These are phyloP conservation scores for Dendryphion nanum DNA, from an alignment of 2,329 filamentous ascomycete species.

Conservation along the genomic window DNA sequence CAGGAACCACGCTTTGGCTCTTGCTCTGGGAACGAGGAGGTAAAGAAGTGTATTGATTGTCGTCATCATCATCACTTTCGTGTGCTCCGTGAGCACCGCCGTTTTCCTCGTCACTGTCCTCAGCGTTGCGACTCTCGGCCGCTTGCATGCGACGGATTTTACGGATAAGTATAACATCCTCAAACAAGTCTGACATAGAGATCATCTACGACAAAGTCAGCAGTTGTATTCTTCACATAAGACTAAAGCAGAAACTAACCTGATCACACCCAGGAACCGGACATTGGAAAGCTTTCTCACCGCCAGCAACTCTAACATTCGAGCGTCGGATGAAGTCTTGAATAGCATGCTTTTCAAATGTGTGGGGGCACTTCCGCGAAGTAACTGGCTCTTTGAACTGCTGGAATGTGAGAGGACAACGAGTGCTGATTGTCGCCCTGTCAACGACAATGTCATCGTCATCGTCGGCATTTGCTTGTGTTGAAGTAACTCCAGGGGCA, in stretches of 20 bases:
- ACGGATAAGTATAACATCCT: slow-evolving; percentile 32
- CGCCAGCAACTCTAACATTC: slow-evolving; percentile 13
- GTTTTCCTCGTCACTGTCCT: slow-evolving; percentile 14
- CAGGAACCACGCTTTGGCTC: too few relatives aligned
- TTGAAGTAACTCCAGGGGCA: slow-evolving; percentile 41
- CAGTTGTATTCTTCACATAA: not conserved
- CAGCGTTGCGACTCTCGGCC: slow-evolving; percentile 20
- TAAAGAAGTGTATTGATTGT: too few relatives aligned
- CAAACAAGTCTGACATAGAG: slow-evolving; percentile 24
- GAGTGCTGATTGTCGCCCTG: slow-evolving; percentile 62
- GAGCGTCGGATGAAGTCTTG: slow-evolving; percentile 49
- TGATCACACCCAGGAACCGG: slow-evolving; percentile 64
- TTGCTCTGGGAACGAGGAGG: too few relatives aligned
- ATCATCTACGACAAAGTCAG: slow-evolving; percentile 25
- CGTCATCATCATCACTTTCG: too few relatives aligned
- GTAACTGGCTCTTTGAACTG: slow-evolving; percentile 66
- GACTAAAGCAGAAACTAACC: slow-evolving; percentile 20
- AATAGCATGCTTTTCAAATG: slow-evolving; percentile 67
- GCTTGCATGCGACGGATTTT: slow-evolving; percentile 38
- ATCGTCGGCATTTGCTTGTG: slow-evolving; percentile 49
- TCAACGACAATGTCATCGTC: slow-evolving; percentile 70
- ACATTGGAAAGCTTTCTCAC: slow-evolving; percentile 51
- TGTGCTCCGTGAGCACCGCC: not conserved
- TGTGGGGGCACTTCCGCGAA: slow-evolving; percentile 67
- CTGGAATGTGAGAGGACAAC: slow-evolving; percentile 67